Evolutionary conservation across 129 eudicot species (phyloP), one percentile per base, ranked within the genome.

Genomic region (Saussurea involucrata): DNA sequence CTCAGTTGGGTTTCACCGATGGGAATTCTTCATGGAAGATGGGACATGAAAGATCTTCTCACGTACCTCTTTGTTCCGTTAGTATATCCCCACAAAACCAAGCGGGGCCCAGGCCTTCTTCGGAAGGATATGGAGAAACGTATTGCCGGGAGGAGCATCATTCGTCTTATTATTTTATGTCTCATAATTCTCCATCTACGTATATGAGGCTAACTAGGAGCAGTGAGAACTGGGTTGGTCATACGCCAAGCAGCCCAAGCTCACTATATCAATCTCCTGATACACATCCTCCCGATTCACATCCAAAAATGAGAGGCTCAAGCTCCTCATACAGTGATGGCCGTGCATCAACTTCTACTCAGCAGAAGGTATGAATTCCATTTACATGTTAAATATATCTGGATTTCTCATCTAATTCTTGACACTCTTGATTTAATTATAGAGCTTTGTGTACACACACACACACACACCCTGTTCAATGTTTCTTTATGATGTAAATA

Each of bases 141-240:
- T 73, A 80, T 83, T 88, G 84, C 86, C 75, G 85, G 74, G 96
- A 90, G 76, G 95, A 90, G 81, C 89, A 85, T 74, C 88, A 88
- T 24, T 78, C 87, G 25, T 83, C 92, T 4, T 92, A 80, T 76
- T 93, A 85, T 74, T 85, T 76, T 66, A 81, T 63, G 81, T 79
- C 88, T 63, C 87, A 86, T 72, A 72, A 76, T 57, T 71, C 85
- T 71, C 83, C 93, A 33, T 77, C 88, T 18, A 70, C 82, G 63
- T 57, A 77, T 33, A 70, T 42, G 67, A 85, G 80, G 64, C 78
- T 69, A 21, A 69, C 74, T 32, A 63, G 78, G 53, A 78, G 78
- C 17, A 75, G 82, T 34, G 85, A 83, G 61, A 83, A 80, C 34
- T 76, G 85, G 79, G 49, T 37, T 68, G 64, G 79, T 32, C 80